Evolutionary conservation across 257 asterid genomes (phyloP).

Genomic region (Nicotiana obtusifolia): DNA sequence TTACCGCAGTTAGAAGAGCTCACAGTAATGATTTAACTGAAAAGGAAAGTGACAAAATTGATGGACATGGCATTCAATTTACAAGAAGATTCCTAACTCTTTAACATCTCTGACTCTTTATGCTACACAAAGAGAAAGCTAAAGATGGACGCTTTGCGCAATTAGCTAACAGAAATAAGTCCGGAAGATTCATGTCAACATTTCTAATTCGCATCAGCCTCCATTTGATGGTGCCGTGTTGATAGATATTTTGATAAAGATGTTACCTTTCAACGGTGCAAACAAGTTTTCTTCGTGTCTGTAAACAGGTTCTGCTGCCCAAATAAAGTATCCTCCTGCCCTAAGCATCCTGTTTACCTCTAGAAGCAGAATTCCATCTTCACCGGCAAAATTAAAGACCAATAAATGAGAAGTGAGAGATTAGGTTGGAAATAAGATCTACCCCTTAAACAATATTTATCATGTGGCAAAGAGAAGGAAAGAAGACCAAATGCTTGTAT

Average conservation of each 20-base stretch:
- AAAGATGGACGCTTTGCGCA: neutral
- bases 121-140: neutral
- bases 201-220: neutral
- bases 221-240: neutral
- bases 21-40: neutral
- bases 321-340: conserved; percentile 58
- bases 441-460: neutral
- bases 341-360: conserved; percentile 69
- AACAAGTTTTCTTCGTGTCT: conserved; percentile 17
- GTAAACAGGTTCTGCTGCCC: conserved; percentile 32
- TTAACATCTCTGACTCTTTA: neutral
- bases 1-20: neutral
- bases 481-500: neutral
- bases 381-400: conserved; percentile 7
- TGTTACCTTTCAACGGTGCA: conserved; percentile 48
- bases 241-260: neutral
- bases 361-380: conserved; percentile 58
- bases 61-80: neutral
- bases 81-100: neutral
- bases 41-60: neutral
- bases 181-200: neutral
- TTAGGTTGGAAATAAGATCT: neutral
- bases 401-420: neutral
- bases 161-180: neutral
- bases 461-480: neutral